These are phyloP conservation scores for Haplosporangium sp. DNA, from an alignment of 371 early-diverging fungal genomes.

Conservation along the genomic window DNA sequence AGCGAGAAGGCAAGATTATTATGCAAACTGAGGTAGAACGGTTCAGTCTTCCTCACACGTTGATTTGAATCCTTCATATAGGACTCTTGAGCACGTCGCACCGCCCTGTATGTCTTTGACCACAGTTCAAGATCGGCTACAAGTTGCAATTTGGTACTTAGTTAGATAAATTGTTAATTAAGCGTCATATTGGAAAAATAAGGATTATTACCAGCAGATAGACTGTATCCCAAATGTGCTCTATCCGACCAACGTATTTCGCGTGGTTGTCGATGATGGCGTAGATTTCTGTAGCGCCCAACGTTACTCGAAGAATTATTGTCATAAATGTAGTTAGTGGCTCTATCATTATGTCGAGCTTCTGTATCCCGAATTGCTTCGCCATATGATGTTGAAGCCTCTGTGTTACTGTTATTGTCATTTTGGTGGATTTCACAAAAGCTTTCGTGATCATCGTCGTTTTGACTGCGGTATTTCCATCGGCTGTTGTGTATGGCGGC, in stretches of 20 bases:
- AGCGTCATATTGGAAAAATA: neutral
- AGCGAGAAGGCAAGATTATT: constrained; percentile 11
- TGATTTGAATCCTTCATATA: neutral
- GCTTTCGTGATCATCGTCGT: neutral
- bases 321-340: neutral
- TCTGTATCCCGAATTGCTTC: neutral
- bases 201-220: constrained; percentile 1
- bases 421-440: neutral
- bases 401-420: neutral
- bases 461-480: neutral
- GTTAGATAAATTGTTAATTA: too few relatives aligned
- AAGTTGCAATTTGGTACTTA: neutral
- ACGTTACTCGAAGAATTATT: neutral
- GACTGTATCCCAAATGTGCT: neutral
- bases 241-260: neutral
- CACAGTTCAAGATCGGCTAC: constrained; percentile 16
- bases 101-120: constrained; percentile 9
- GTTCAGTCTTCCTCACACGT: constrained; percentile 3
- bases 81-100: constrained; percentile 10
- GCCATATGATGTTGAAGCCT: neutral
- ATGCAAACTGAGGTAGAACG: constrained; percentile 2
- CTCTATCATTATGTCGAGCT: neutral
- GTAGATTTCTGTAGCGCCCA: neutral
- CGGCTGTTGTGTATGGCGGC: neutral
- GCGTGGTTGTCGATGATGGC: neutral